A percentile compares a stretch with the other conserved stretches of the same genome.
Conservation (phyloP, 345 rosid species). For the Toxicodendron radicans region DNA sequence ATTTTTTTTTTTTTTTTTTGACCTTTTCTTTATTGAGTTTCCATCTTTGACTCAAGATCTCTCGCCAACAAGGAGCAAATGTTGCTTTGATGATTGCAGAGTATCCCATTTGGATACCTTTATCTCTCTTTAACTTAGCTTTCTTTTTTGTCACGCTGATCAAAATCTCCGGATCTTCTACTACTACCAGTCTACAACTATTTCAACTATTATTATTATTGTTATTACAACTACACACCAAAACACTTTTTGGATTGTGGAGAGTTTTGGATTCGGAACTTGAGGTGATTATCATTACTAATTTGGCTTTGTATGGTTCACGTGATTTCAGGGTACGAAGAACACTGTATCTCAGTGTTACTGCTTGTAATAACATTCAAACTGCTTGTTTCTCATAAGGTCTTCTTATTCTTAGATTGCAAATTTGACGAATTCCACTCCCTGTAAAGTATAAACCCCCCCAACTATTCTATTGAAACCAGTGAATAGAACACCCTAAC, state of each 20-base stretch:
- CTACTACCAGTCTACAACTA: conserved; percentile 18
- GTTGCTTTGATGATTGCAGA: conserved; percentile 70
- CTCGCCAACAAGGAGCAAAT: conserved; percentile 35
- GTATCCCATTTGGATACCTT: conserved; percentile 45
- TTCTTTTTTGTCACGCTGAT: conserved; percentile 7
- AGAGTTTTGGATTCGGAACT: conserved; percentile 19
- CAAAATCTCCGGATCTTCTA: conserved; percentile 32
- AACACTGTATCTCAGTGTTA: background rate
- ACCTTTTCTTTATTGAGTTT: conserved; percentile 35
- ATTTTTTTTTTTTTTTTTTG: conserved; percentile 6
- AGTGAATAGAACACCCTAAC: no score
- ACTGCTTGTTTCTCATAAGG: conserved; percentile 10
- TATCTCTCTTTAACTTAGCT: conserved; percentile 26
- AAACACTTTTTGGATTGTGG: conserved; percentile 19
- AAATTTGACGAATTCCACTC: conserved; percentile 37
- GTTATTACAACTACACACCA: conserved; percentile 17
- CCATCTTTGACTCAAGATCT: conserved; percentile 44
- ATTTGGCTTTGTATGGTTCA: conserved; percentile 34
- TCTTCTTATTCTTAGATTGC: conserved; percentile 2
- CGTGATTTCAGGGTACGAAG: conserved; percentile 41
- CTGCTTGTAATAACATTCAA: conserved; percentile 18
- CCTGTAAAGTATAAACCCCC: conserved; percentile 31
- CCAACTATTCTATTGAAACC: no score
- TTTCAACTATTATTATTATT: conserved; percentile 22
- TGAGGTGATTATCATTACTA: conserved; percentile 30